Percentiles rank a stretch among this genome's conserved stretches.
Conservation (phyloP, 2,329 filamentous ascomycete genomes). For the Colletotrichum truncatum region DNA sequence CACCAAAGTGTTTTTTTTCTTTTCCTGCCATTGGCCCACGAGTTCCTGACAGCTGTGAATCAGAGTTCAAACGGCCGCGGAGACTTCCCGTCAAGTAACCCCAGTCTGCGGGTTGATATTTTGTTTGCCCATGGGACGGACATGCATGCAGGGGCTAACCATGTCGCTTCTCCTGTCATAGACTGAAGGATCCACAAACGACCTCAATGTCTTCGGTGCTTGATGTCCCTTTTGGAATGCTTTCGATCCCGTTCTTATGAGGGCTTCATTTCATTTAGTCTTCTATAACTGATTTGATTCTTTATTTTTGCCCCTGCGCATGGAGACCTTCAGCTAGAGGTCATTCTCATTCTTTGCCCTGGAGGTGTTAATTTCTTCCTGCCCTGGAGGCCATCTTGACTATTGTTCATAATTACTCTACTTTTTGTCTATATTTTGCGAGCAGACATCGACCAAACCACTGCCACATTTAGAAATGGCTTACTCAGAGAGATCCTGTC, state of each 20-base stretch:
- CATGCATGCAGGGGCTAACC: conserved; percentile 9
- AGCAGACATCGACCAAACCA: neutral
- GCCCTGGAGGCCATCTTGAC: conserved; percentile 16
- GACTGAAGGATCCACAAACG: neutral
- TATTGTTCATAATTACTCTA: neutral
- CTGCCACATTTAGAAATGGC: conserved; percentile 19
- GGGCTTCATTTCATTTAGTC: neutral
- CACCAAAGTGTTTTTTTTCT: neutral
- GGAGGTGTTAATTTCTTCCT: conserved; percentile 1
- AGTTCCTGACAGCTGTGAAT: conserved; percentile 15
- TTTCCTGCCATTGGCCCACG: neutral
- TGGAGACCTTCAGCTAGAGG: neutral
- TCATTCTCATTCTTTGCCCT: conserved; percentile 13
- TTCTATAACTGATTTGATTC: neutral
- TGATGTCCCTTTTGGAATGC: conserved; percentile 5
- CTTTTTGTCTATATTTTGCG: neutral
- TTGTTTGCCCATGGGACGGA: conserved; percentile 14
- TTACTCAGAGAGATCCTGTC: conserved; percentile 41
- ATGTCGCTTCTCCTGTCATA: neutral
- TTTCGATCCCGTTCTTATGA: neutral
- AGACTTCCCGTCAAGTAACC: conserved; percentile 3
- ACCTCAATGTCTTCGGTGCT: neutral
- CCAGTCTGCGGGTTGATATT: conserved; percentile 4
- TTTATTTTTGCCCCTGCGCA: neutral
- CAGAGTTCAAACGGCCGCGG: conserved; percentile 16